Base-by-base conservation (phyloP, 2,329 filamentous ascomycete species). In the Nemania abortiva region DNA sequence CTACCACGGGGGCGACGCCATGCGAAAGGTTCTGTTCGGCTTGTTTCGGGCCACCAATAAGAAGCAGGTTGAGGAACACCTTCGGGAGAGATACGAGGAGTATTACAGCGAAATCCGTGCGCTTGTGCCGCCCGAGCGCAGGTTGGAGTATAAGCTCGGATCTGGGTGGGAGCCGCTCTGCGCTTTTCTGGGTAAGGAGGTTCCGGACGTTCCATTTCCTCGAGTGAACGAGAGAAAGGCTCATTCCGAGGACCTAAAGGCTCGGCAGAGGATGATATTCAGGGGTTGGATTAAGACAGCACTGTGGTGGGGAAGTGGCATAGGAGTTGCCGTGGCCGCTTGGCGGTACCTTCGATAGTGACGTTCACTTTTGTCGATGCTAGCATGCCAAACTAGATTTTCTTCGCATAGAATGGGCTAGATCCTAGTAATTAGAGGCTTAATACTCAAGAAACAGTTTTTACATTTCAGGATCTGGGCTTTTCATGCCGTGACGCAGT, bases 151-250 rank as follows among this genome's bases (percentile, higher is more conserved):
- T 29, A 63, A 69, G 22, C 52, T 70, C 45, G 63, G 59, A 9
- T 69, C 67, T 13, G 70, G 71, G 3, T 73, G 70, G 68, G 71
- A 63, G n/a, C 67, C 70, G 0, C 60, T 73, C 1, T 72, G 70
- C 31, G 57, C 31, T 29, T 73, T 73, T 47, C 66, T 73, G 2
- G 69, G 66, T 10, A 63, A 65, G 24, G 47, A 63, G 1, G 60
- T 72, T 9, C 71, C 66, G 5, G 58, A 63, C 24, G 59, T 70
- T 1, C 58, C 58, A 3, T 72, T 70, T n/a, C 68, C 70, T 3
- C 29, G 29, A n/a, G 13, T 56, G 6, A 72, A 72, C 29, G 66
- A 65, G 2, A 22, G 52, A 34, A 22, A 62, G 37, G 6, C 34
- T 20, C 47, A 60, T 11, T n/a, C 54, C 3, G 53, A n/a, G 29